Conservation (phyloP, 2,329 filamentous ascomycete species). For the Thermoascus crustaceus region DNA sequence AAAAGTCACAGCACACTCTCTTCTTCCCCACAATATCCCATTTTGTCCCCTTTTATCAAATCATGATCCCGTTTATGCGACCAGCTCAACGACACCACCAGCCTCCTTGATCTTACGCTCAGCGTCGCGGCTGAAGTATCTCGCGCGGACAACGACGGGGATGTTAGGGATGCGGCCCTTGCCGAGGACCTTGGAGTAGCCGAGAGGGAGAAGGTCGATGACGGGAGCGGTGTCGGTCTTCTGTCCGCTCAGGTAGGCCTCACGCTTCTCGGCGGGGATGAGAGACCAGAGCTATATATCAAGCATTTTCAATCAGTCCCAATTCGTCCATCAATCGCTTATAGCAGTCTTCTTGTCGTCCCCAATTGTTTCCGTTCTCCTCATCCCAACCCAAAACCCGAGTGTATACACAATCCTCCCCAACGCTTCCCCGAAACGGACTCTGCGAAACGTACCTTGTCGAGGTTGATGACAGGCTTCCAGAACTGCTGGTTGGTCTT, state of each 20-base stretch:
- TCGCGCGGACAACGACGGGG: constrained; percentile 86
- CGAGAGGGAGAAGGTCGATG: constrained; percentile 92
- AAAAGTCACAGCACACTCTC: no score
- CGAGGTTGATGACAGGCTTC: constrained; percentile 98
- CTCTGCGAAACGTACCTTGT: constrained; percentile 64
- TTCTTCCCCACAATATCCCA: no score
- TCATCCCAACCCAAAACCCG: no score
- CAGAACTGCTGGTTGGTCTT: constrained; percentile 92
- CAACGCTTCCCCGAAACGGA: constrained; percentile 6
- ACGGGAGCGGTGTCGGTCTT: constrained; percentile 92
- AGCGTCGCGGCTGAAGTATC: constrained; percentile 91
- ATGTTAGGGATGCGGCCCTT: constrained; percentile 94
- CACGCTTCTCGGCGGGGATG: constrained; percentile 84
- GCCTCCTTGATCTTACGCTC: constrained; percentile 99
- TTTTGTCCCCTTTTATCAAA: no score
- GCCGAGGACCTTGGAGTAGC: constrained; percentile 97
- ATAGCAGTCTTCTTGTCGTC: constrained; percentile 3
- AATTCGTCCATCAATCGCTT: constrained; percentile 3
- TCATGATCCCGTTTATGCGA: constrained; percentile 73
- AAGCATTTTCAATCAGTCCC: constrained; percentile 13
- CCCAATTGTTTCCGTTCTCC: constrained; percentile 1
- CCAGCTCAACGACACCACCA: constrained; percentile 90
- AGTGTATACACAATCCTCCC: no score
- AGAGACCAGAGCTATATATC: constrained; percentile 94
- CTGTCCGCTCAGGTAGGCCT: constrained; percentile 73